phyloP scores from a whole-genome alignment of 805 yeast species.

The Dipodascopsis uninucleata region DNA sequence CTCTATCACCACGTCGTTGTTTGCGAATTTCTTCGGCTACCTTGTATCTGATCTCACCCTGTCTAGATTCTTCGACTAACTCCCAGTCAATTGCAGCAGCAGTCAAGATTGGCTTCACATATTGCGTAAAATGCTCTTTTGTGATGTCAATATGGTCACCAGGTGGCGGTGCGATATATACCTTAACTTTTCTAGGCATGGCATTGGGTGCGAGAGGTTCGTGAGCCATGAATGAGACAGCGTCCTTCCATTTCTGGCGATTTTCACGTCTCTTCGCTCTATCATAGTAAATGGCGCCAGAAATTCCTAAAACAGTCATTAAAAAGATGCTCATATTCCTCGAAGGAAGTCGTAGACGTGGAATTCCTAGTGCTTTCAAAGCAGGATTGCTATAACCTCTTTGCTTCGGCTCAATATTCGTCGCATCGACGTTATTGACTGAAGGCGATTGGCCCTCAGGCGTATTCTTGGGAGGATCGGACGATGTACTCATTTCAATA shows the following conservation, averaged over 20 bases:
- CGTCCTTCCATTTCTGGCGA: slow-evolving; percentile 59
- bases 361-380: slow-evolving; percentile 78
- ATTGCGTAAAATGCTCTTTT: slow-evolving; percentile 67
- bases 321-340: slow-evolving; percentile 93
- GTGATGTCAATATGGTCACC: slow-evolving; percentile 79
- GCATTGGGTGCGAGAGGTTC: slow-evolving; percentile 41
- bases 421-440: too few relatives aligned
- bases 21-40: slow-evolving; percentile 82
- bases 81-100: slow-evolving; percentile 84
- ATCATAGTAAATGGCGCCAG: slow-evolving; percentile 81
- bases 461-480: too few relatives aligned
- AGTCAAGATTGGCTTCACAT: slow-evolving; percentile 78
- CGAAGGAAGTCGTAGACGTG: slow-evolving; percentile 72
- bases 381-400: too few relatives aligned
- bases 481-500: too few relatives aligned
- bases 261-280: slow-evolving; percentile 64
- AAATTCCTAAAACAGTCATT: slow-evolving; percentile 57
- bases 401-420: too few relatives aligned
- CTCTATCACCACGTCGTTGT: slow-evolving; percentile 48
- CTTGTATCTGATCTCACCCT: slow-evolving; percentile 77
- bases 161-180: slow-evolving; percentile 96
- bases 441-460: too few relatives aligned
- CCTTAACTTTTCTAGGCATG: slow-evolving; percentile 69
- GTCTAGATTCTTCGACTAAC: slow-evolving; percentile 69
- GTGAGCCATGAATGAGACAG: slow-evolving; percentile 54